phyloP scores from a whole-genome alignment of 1,139 yeast genomes.

The Yamadazyma spencermartinsiae region DNA sequence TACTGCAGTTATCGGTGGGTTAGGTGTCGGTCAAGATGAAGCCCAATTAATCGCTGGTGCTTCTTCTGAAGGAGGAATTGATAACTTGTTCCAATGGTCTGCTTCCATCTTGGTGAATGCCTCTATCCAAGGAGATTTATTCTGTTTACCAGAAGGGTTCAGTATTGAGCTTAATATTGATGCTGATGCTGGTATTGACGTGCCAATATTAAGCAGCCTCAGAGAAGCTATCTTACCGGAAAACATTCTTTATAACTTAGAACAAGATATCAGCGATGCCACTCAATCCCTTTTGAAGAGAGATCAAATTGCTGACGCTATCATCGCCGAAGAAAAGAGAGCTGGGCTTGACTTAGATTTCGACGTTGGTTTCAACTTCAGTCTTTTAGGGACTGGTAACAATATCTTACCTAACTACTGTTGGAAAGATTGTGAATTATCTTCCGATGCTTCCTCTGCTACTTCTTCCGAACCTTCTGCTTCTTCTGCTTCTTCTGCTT shows the following conservation, averaged over 20 bases:
- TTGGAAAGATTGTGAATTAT: slow-evolving; percentile 22
- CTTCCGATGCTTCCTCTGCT: slow-evolving; percentile 9
- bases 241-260: slow-evolving; percentile 12
- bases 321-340: slow-evolving; percentile 14
- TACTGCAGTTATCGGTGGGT: slow-evolving; percentile 19
- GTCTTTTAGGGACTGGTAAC: slow-evolving; percentile 14
- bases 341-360: slow-evolving; percentile 11
- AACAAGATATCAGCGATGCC: slow-evolving; percentile 11
- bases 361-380: slow-evolving; percentile 9
- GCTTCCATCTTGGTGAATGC: slow-evolving; percentile 26
- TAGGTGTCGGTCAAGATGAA: slow-evolving; percentile 17
- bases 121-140: slow-evolving; percentile 20
- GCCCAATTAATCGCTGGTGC: slow-evolving; percentile 18
- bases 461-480: slow-evolving; percentile 6
- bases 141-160: slow-evolving; percentile 32
- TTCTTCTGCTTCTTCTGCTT: slow-evolving; percentile 11
- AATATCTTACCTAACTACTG: slow-evolving; percentile 32
- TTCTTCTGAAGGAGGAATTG: slow-evolving; percentile 21
- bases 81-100: slow-evolving; percentile 29
- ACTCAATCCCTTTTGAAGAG: slow-evolving; percentile 11
- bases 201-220: slow-evolving; percentile 19
- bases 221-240: slow-evolving; percentile 15
- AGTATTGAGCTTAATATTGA: slow-evolving; percentile 23
- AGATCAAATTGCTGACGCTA: slow-evolving; percentile 13
- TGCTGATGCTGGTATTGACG: slow-evolving; percentile 18